Percentiles rank a stretch among this genome's conserved stretches.
Conservation (phyloP, 2,329 filamentous ascomycete genomes). For the Massarina eburnea region DNA sequence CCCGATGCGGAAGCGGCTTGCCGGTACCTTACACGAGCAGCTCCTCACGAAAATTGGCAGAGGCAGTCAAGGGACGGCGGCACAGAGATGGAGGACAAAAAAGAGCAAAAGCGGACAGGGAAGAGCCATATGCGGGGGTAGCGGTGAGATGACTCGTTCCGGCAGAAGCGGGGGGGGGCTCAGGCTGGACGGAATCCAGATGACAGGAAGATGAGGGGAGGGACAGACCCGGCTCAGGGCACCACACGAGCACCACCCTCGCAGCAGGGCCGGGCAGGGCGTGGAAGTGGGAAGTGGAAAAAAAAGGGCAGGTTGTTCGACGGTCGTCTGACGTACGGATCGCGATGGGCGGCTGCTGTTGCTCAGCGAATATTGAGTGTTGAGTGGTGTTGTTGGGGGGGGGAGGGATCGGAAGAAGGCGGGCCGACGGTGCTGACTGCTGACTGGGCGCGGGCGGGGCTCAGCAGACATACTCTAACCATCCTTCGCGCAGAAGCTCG, state of each 20-base stretch:
- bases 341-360: neutral
- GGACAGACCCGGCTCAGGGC: conserved; percentile 15
- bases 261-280: conserved; percentile 15
- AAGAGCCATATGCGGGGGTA: conserved; percentile 12
- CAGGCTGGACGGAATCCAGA: neutral
- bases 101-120: neutral
- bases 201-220: conserved; percentile 4
- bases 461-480: too few species aligned
- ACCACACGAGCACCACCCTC: neutral
- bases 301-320: conserved; percentile 4
- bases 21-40: conserved; percentile 29
- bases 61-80: conserved; percentile 26
- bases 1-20: conserved; percentile 20
- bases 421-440: too few species aligned
- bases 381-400: neutral
- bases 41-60: conserved; percentile 33
- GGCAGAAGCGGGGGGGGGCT: neutral
- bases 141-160: conserved; percentile 15
- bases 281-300: conserved; percentile 1
- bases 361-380: neutral
- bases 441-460: too few species aligned
- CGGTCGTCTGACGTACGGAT: conserved; percentile 3
- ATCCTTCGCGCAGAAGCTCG: too few species aligned
- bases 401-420: too few species aligned
- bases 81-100: conserved; percentile 22